Percentiles rank a stretch among this genome's conserved stretches.
phyloP scores from a whole-genome alignment of 2,329 filamentous ascomycete species.

The Cordyceps pruinosa region DNA sequence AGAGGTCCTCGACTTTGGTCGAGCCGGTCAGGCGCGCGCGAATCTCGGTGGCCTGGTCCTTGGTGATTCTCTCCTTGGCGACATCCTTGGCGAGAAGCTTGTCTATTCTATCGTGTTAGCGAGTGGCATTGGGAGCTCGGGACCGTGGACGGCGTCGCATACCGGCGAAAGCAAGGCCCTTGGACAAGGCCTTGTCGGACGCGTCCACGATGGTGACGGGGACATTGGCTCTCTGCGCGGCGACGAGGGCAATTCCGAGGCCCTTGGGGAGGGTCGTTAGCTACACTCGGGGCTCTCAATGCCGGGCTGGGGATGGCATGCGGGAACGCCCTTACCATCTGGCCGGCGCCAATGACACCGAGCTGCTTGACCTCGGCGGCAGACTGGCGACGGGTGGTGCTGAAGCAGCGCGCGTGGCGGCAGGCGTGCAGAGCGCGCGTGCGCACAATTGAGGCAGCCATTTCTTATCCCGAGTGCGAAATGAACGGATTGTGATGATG shows the following conservation, averaged over 20 bases:
- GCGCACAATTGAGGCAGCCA: constrained; percentile 35
- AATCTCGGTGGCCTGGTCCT: constrained; percentile 69
- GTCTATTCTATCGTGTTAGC: constrained; percentile 42
- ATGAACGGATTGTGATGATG: constrained; percentile 5
- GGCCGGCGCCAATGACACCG: constrained; percentile 88
- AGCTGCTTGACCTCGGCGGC: constrained; percentile 75
- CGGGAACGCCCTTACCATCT: constrained; percentile 63
- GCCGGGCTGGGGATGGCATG: constrained; percentile 28
- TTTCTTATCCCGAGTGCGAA: constrained; percentile 19
- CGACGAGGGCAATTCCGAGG: constrained; percentile 90
- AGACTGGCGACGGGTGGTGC: constrained; percentile 53
- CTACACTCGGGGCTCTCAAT: constrained; percentile 10
- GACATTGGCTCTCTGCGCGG: constrained; percentile 74
- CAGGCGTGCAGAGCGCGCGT: constrained; percentile 28
- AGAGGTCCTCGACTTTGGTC: constrained; percentile 69
- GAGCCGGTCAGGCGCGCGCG: constrained; percentile 62
- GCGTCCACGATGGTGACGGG: constrained; percentile 82
- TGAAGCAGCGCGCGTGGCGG: constrained; percentile 55
- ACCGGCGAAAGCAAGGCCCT: constrained; percentile 86
- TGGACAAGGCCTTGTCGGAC: constrained; percentile 77
- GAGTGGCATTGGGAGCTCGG: not conserved
- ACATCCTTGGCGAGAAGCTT: constrained; percentile 93
- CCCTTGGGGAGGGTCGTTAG: constrained; percentile 53
- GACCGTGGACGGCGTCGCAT: constrained; percentile 20
- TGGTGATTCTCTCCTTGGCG: constrained; percentile 75